Evolutionary conservation across 2,329 filamentous ascomycete species (phyloP), one percentile per base, ranked within the genome.

Genomic region (Lachnum nothofagi): DNA sequence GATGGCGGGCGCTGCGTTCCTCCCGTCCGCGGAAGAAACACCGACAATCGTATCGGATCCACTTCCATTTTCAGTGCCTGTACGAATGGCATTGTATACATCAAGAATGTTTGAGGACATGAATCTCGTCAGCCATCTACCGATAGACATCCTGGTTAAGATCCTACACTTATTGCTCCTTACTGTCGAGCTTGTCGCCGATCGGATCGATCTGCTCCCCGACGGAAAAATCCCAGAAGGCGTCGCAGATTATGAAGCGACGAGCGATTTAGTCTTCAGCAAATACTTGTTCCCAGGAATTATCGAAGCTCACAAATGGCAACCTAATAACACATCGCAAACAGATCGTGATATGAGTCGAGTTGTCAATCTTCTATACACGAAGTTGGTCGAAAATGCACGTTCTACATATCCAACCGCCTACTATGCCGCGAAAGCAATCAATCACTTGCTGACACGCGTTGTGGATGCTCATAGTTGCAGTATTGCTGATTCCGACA

Each of bases 71-170:
- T 88, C 88, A 2, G 73, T 86, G 46, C 81, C 88, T 1, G 79
- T 88, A 12, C 78, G 91, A 47, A 86, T 94, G 71, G 81, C 85
- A 1, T 73, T 85, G 42, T 95, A 90, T 64, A 77, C 81, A 0
- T 72, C 75, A 5, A 76, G 75, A 42, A 64, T 93, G 0, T 63
- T 90, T 61, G 66, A 1, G 3, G 64, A 67, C 3, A 67, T 69
- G 0, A 57, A 75, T 8, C 58, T 70, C 2, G 47, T 75, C 1
- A 57, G 68, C 0, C 57, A 65, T 0, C 53, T 79, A 0, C 69
- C 76, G 0, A 59, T 62, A 2, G 61, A 69, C 2, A 67, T 70
- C 17, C 72, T 74, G 44, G 65, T 74, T 7, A 75, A 82, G 47
- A 59, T 81, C 1, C 44, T 83, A 1, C 74, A 75, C 52, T 67